Evolutionary conservation across 2,329 filamentous ascomycete genomes (phyloP).

Genomic region (Grosmannia penicillata): DNA sequence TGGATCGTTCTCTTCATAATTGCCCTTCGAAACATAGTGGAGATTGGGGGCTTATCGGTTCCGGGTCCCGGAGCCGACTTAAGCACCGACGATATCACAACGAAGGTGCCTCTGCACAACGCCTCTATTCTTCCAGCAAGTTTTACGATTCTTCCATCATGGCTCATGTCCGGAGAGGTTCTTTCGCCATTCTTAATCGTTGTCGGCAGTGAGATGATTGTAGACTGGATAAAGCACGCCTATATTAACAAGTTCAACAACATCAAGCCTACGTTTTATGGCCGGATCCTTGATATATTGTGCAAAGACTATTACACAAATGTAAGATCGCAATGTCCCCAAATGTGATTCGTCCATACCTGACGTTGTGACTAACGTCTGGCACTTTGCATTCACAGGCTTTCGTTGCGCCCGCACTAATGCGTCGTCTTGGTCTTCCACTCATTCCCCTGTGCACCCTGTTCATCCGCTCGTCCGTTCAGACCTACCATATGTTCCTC

Average conservation of each 20-base stretch:
- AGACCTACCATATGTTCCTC: slow-evolving; percentile 97
- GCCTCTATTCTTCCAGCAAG: slow-evolving; percentile 74
- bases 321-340: too few relatives aligned
- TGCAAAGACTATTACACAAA: slow-evolving; percentile 98
- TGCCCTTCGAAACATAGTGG: slow-evolving; percentile 87
- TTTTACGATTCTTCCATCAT: slow-evolving; percentile 77
- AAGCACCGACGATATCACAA: slow-evolving; percentile 27
- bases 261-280: slow-evolving; percentile 79
- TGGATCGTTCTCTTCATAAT: slow-evolving; percentile 98
- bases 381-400: slow-evolving; percentile 35
- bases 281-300: slow-evolving; percentile 78
- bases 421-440: slow-evolving; percentile 75
- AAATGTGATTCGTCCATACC: too few relatives aligned
- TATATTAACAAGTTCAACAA: slow-evolving; percentile 99
- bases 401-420: slow-evolving; percentile 81
- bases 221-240: slow-evolving; percentile 93
- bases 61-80: slow-evolving; percentile 36
- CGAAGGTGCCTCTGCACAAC: slow-evolving; percentile 46
- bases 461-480: slow-evolving; percentile 85
- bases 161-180: slow-evolving; percentile 66
- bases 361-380: too few relatives aligned
- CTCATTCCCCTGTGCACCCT: slow-evolving; percentile 87
- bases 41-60: slow-evolving; percentile 71
- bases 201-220: slow-evolving; percentile 87
- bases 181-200: slow-evolving; percentile 88